A percentile compares a stretch with the other conserved stretches of the same genome.
Conservation (phyloP, 805 yeast genomes). For the Sugiyamaella chiloensis region DNA sequence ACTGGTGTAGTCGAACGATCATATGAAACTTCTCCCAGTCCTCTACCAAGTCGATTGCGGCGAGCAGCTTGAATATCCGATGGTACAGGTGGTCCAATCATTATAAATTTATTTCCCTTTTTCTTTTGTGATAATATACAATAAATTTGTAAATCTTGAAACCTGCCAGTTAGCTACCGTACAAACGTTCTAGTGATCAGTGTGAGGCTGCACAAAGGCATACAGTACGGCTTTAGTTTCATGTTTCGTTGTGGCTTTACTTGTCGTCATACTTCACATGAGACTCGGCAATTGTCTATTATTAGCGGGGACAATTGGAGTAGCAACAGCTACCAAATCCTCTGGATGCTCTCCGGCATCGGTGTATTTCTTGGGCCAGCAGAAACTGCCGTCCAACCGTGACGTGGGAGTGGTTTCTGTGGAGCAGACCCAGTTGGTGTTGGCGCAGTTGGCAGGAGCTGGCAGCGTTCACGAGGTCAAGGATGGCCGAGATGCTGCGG, state of each 20-base stretch:
- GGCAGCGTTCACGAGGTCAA: conserved; percentile 9
- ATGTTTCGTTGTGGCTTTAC: too few species aligned
- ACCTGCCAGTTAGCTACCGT: too few species aligned
- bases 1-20: too few species aligned
- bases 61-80: conserved; percentile 17
- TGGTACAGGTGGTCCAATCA: conserved; percentile 24
- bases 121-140: too few species aligned
- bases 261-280: too few species aligned
- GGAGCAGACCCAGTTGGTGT: conserved; percentile 22
- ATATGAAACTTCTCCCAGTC: too few species aligned
- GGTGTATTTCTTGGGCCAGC: conserved; percentile 10
- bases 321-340: neutral
- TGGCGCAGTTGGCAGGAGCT: conserved; percentile 22
- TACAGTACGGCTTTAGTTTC: too few species aligned
- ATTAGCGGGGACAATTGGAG: conserved; percentile 1
- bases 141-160: too few species aligned
- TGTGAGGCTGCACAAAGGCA: too few species aligned
- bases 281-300: neutral
- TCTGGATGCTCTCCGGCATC: conserved; percentile 11
- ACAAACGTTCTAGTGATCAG: too few species aligned
- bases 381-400: conserved; percentile 6
- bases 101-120: neutral
- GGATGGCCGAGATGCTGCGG: conserved; percentile 12
- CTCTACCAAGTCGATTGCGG: conserved; percentile 9
- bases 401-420: neutral